Base-by-base conservation (phyloP, 306 rosid species). In the Cicer yamashitae region DNA sequence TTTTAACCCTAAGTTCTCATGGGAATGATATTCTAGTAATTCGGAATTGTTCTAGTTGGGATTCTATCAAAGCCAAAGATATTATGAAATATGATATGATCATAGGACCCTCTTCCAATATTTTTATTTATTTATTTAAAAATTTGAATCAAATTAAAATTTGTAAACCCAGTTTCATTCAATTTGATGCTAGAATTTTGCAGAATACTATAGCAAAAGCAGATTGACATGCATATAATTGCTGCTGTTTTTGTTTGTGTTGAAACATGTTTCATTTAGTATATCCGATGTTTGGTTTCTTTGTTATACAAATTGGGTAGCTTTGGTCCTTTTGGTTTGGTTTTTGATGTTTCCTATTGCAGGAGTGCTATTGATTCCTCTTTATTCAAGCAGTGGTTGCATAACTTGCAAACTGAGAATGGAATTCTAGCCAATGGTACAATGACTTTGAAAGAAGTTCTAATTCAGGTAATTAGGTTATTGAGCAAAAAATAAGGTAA, bases 301-400 rank as follows among this genome's bases (percentile, higher is more conserved):
- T 8, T 41, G 45, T 52, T 20, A 37, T 54, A 57, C 52, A 30
- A 30, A 39, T 39, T 6, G 12, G 20, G 45, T 43, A 48, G 54
- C 11, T 70, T 14, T 5, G 13, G 10, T 73, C 41, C 7, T 37
- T 53, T 11, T 6, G 45, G 14, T 18, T 81, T 52, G 25, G 18
- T 38, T 50, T 64, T 59, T 79, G 71, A 39, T 20, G 39, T 71
- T 60, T 52, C 41, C 44, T 12, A 9, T 66, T 85, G 78, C 87
- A 94, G 98, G 93, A 88, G 39, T 76, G 97, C 97, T 53, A 73
- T 94, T 69, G 88, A 91, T 69, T 94, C 94, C 64, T 88, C 93
- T 48, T 81, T 94, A 82, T 90, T 94, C 89, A 88, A 87, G 84
- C 86, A 88, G 54, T 94, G 98, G 98, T 77, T 91, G 81, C 78